Base-by-base conservation (phyloP, 139 green algal species). In the Chlamydomonas schloesseri region DNA sequence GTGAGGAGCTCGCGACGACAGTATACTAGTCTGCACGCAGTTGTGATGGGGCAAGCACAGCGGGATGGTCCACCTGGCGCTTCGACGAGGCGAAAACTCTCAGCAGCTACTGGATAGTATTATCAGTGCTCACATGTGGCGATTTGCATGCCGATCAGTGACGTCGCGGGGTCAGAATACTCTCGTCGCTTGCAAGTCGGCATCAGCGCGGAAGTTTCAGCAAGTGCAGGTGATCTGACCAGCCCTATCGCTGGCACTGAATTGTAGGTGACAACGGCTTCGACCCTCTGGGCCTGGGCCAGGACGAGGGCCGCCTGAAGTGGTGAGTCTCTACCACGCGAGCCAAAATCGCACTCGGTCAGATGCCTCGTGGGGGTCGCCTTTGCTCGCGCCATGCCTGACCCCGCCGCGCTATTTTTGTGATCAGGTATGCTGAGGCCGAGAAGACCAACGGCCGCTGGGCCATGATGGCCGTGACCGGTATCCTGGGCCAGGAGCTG, bases 381-480 rank as follows among this genome's bases (percentile, higher is more conserved):
- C n/a, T n/a, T n/a, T n/a, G n/a, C n/a, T n/a, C n/a, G n/a, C n/a
- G n/a, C n/a, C n/a, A n/a, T n/a, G n/a, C n/a, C 55, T 15, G 15
- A 37, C 57, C 10, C 57, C 58, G 0, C 50, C 47, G n/a, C 20
- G 34, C 29, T 20, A 62, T 24, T 21, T 17, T 18, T 3, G 10
- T 74, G 69, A 81, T 70, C 74, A 95, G 95, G 94, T 97, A 94
- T 60, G 87, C 81, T 33, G 96, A 98, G 93, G 96, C 87, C 47
- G 96, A 99, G 93, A 93, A 95, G 88, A 97, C 89, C 90, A 99
- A 99, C 83, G 96, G 93, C 82, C 92, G 96, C 68, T 98, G 94
- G 95, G 96, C 96, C 50, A 99, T 99, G 96, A 89, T 92, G 67
- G 96, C 95, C n/a, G 93, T 96, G 29, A 89, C 89, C 14, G 95